Conservation (phyloP, 306 rosid species). For the Geum urbanum region DNA sequence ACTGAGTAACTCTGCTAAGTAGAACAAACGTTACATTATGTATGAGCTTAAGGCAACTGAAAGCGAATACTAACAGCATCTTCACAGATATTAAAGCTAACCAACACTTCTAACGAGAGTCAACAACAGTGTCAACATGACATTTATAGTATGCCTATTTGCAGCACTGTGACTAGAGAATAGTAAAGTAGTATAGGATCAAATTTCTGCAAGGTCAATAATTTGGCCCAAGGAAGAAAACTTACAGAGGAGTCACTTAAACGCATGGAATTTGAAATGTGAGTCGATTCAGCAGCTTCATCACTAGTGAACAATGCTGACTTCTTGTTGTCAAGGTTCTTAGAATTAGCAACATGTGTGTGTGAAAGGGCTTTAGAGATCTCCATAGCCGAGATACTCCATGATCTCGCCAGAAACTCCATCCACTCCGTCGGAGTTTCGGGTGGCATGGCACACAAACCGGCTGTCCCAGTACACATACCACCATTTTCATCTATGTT, state of each 20-base stretch:
- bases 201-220: background rate
- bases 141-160: background rate
- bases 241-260: slow-evolving; percentile 65
- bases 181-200: background rate
- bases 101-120: background rate
- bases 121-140: background rate
- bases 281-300: slow-evolving; percentile 18
- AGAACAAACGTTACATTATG: slow-evolving; percentile 27
- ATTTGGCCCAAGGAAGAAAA: background rate
- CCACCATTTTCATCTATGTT: slow-evolving; percentile 73
- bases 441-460: slow-evolving; percentile 45
- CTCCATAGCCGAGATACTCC: slow-evolving; percentile 91
- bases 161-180: background rate
- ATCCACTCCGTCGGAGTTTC: slow-evolving; percentile 94
- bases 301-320: slow-evolving; percentile 32
- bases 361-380: slow-evolving; percentile 74
- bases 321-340: slow-evolving; percentile 32
- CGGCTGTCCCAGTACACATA: slow-evolving; percentile 37
- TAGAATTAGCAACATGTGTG: slow-evolving; percentile 37
- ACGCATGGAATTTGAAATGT: slow-evolving; percentile 29
- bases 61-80: background rate
- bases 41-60: background rate
- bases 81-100: background rate
- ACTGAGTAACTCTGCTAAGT: slow-evolving; percentile 46
- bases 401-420: slow-evolving; percentile 95